A percentile compares a stretch with the other conserved stretches of the same genome.
These are phyloP conservation scores for Oryza australiensis DNA, from an alignment of 176 grass and related monocot genomes.

Conservation along the genomic window DNA sequence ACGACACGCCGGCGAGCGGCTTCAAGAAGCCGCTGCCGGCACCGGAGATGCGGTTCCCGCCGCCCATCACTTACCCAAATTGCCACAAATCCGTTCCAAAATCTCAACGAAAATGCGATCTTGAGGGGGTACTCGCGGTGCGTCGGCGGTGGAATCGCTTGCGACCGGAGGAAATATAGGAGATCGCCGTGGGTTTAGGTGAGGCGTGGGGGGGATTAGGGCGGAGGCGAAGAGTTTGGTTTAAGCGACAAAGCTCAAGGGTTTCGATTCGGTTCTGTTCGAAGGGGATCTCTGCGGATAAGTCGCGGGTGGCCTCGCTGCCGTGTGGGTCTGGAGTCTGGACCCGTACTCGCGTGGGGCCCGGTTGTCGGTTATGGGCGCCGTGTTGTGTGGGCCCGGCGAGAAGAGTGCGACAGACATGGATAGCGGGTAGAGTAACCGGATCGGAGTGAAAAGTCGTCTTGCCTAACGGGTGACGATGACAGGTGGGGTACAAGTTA, in stretches of 20 bases:
- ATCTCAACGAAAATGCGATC: not conserved
- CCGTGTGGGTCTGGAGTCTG: conserved; percentile 29
- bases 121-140: not conserved
- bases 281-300: conserved; percentile 32
- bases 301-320: conserved; percentile 34
- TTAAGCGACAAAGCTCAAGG: not conserved
- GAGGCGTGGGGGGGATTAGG: not conserved
- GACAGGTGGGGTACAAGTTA: not conserved
- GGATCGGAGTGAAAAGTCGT: too few species aligned
- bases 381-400: not conserved
- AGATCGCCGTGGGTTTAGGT: not conserved
- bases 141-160: not conserved
- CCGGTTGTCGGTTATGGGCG: not conserved
- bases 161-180: conserved; percentile 12
- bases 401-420: conserved; percentile 15
- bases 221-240: not conserved
- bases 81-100: not conserved
- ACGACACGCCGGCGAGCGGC: conserved; percentile 31
- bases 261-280: too few species aligned
- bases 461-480: rapidly evolving
- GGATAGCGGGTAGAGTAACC: not conserved
- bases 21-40: conserved; percentile 12
- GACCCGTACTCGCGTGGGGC: not conserved
- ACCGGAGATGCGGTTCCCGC: conserved; percentile 34
- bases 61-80: conserved; percentile 31